Conservation (phyloP, 2,329 filamentous ascomycete species). For the Aurifilum marmelostoma region DNA sequence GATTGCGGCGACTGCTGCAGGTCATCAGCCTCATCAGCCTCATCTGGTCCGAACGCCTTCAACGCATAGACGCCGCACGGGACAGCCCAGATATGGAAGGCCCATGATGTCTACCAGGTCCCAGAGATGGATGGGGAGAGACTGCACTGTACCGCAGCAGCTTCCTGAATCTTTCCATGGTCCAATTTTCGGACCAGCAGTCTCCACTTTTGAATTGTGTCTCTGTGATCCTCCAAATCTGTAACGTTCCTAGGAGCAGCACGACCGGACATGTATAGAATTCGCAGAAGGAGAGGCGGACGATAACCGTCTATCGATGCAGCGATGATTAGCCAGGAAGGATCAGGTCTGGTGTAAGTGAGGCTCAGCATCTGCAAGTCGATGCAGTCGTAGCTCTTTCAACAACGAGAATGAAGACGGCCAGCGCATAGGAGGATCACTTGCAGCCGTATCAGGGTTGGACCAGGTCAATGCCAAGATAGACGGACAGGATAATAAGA, state of each 20-base stretch:
- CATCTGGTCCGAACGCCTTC: conserved; percentile 13
- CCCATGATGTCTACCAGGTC: background rate
- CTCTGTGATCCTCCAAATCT: background rate
- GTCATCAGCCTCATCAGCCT: conserved; percentile 14
- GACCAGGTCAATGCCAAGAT: conserved; percentile 8
- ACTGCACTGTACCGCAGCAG: background rate
- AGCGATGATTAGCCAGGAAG: background rate
- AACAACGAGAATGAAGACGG: background rate
- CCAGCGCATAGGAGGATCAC: background rate
- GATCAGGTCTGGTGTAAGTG: background rate
- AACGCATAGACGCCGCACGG: background rate
- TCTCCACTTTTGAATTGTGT: background rate
- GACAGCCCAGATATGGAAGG: background rate
- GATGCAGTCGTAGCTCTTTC: background rate
- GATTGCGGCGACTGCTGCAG: conserved; percentile 26
- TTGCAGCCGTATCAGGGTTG: conserved; percentile 1
- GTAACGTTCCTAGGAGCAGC: background rate
- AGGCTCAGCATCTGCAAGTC: background rate
- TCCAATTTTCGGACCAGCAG: background rate
- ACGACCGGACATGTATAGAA: background rate
- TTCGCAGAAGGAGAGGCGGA: background rate
- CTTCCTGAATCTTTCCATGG: background rate
- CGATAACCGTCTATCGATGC: no score
- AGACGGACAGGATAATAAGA: background rate
- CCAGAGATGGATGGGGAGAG: background rate